A percentile compares a stretch with the other conserved stretches of the same genome.
Conservation (phyloP, 148 eudicot genomes). For the Camellia japonica region DNA sequence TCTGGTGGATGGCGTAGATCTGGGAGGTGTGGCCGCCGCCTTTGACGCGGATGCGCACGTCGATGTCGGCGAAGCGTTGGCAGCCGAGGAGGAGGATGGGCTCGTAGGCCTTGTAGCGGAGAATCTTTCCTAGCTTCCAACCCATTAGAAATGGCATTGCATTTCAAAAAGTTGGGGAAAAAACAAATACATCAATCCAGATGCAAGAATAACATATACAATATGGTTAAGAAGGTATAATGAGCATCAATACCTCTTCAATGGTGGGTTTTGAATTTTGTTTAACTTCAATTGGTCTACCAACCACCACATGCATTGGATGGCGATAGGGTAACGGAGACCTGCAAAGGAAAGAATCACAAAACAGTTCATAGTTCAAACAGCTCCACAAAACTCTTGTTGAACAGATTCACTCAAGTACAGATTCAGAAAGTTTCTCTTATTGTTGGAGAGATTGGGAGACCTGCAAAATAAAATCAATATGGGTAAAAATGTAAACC, state of each 20-base stretch:
- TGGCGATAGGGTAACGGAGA: slow-evolving; percentile 59
- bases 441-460: neutral
- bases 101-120: too few species aligned
- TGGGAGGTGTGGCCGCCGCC: too few species aligned
- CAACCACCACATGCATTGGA: slow-evolving; percentile 83
- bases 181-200: too few species aligned
- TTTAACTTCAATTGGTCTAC: slow-evolving; percentile 67
- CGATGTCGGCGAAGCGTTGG: too few species aligned
- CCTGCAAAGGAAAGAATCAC: slow-evolving; percentile 36
- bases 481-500: too few species aligned
- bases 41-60: too few species aligned
- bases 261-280: slow-evolving; percentile 55
- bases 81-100: too few species aligned
- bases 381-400: neutral
- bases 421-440: neutral
- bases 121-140: too few species aligned
- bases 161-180: too few species aligned
- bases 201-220: neutral
- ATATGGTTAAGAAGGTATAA: neutral
- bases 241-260: slow-evolving; percentile 58
- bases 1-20: too few species aligned
- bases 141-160: too few species aligned
- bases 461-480: too few species aligned
- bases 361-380: neutral
- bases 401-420: neutral